Base-by-base conservation (phyloP, 345 rosid species). In the Euclidium syriacum region DNA sequence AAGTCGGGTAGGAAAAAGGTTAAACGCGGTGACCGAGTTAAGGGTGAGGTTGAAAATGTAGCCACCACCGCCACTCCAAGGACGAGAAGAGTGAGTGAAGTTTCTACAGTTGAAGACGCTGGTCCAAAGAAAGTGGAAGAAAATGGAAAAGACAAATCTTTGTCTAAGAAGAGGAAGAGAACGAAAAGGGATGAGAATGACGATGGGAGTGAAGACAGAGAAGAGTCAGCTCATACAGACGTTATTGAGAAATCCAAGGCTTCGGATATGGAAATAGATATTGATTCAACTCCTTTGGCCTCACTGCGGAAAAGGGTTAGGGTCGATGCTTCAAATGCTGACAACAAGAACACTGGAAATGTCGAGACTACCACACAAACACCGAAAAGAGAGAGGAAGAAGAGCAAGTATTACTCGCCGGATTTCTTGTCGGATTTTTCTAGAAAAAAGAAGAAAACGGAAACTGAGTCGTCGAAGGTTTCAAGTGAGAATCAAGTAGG, bases 371-470 rank as follows among this genome's bases (percentile, higher is more conserved):
- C 51, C 11, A 19, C 40, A 24, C 79, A 27, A 59, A 56, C 49
- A 14, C 63, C 50, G 66, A 79, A 72, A 36, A 81, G 99, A 68
- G 90, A 87, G 67, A 79, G 96, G 76, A 94, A 86, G 81, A 87
- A 75, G 81, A 94, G 99, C 84, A 84, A 75, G 71, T 94, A 94
- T 70, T 51, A 87, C 15, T 85, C 87, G 7, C 86, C 95, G 74
- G 97, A 96, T 27, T 94, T 72, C 73, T 81, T 83, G 34, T 63
- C 70, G 0, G 78, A 65, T 68, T 55, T 81, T 49, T 39, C 36
- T 10, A 71, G 55, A 35, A 78, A 29, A 54, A 62, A 56, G 63
- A 71, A 41, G 46, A 72, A 69, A 26, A 6, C 19, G 0, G 81
- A 52, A 68, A 19, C 58, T 8, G 77, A 77, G 46, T 65, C 69